These are phyloP conservation scores for Debaryomyces maramus DNA, from an alignment of 805 yeast species.

Conservation along the genomic window DNA sequence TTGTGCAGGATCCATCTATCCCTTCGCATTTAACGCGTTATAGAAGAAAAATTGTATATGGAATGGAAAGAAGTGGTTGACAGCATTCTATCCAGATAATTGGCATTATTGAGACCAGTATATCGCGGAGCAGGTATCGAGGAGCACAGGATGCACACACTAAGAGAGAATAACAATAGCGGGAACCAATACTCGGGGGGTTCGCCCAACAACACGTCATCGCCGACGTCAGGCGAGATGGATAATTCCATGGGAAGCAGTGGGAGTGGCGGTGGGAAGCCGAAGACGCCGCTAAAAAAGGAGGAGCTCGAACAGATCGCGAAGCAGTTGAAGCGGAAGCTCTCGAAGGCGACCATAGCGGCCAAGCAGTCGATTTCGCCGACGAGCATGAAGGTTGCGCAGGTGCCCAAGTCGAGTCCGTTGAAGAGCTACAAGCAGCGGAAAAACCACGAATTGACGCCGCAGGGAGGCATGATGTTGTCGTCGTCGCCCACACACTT, in stretches of 20 bases:
- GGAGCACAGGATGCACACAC: slow-evolving; percentile 19
- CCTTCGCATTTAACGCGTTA: slow-evolving; percentile 8
- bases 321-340: slow-evolving; percentile 40
- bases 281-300: slow-evolving; percentile 40
- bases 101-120: too few species aligned
- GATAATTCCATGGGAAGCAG: slow-evolving; percentile 8
- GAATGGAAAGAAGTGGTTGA: not conserved
- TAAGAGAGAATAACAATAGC: slow-evolving; percentile 21
- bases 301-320: slow-evolving; percentile 48
- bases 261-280: slow-evolving; percentile 5
- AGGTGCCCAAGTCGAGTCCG: slow-evolving; percentile 22
- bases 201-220: slow-evolving; percentile 11
- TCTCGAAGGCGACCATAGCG: slow-evolving; percentile 44
- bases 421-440: slow-evolving; percentile 30
- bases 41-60: not conserved
- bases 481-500: slow-evolving; percentile 31
- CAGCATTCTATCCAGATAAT: too few species aligned
- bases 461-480: slow-evolving; percentile 18
- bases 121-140: too few species aligned
- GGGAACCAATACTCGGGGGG: slow-evolving; percentile 15
- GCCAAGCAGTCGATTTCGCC: slow-evolving; percentile 37
- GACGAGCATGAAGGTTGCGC: slow-evolving; percentile 6
- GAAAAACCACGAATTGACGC: slow-evolving; percentile 22
- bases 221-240: slow-evolving; percentile 7
- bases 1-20: not conserved